Conservation (phyloP, 31 red algal genomes). For the Odonthalia washingtoniensis region DNA sequence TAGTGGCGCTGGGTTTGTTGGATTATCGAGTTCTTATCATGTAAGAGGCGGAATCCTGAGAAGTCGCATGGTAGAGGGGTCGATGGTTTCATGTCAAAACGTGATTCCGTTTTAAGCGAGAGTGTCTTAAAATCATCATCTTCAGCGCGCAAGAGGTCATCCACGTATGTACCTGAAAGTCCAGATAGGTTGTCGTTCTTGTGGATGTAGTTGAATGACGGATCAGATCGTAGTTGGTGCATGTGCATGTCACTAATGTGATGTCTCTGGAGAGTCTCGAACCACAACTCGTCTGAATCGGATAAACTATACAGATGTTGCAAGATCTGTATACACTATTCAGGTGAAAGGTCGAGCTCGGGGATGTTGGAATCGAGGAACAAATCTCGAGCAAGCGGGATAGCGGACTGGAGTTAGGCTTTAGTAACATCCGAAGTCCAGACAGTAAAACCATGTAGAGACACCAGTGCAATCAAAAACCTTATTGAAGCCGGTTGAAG, state of each 20-base stretch:
- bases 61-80: not conserved
- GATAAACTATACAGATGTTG: conserved; percentile 40
- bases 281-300: conserved; percentile 39
- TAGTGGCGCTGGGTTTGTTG: too few relatives aligned
- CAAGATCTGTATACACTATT: conserved; percentile 32
- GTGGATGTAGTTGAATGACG: too few relatives aligned
- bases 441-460: conserved; percentile 14
- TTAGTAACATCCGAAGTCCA: conserved; percentile 47
- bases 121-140: not conserved
- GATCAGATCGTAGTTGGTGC: too few relatives aligned
- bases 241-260: conserved; percentile 21
- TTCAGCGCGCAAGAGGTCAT: conserved; percentile 19
- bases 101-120: not conserved
- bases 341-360: conserved; percentile 37
- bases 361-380: conserved; percentile 35
- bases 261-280: conserved; percentile 17
- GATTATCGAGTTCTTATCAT: too few relatives aligned
- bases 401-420: conserved; percentile 49
- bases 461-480: conserved; percentile 21
- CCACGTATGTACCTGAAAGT: conserved; percentile 38
- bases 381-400: conserved; percentile 28
- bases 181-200: too few relatives aligned
- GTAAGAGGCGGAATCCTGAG: too few relatives aligned
- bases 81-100: conserved; percentile 11
- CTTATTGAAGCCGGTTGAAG: conserved; percentile 36